Percentiles rank a stretch among this genome's conserved stretches.
phyloP scores from a whole-genome alignment of 495 filamentous ascomycete genomes.

The Penicillium coprophilum region DNA sequence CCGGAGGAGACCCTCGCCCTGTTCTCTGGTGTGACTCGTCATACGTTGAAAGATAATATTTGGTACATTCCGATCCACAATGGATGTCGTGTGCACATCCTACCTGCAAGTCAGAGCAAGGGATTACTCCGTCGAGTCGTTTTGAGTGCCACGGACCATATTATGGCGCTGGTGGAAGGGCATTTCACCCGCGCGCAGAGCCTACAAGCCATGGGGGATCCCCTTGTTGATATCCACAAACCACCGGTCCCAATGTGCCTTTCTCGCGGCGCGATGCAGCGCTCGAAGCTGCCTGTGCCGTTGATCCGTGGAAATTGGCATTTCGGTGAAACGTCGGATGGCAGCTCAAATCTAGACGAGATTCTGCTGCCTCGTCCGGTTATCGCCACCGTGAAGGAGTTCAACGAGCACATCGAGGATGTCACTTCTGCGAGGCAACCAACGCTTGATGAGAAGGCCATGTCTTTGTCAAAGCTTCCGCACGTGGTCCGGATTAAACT shows the following conservation, averaged over 20 bases:
- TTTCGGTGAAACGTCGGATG: neutral
- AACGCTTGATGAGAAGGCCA: neutral
- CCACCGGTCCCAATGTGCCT: conserved; percentile 33
- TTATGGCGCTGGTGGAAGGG: conserved; percentile 31
- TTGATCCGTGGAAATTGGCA: conserved; percentile 40
- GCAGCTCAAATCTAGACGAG: conserved; percentile 12
- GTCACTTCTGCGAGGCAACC: conserved; percentile 17
- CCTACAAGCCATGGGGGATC: conserved; percentile 31
- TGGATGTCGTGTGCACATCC: conserved; percentile 43
- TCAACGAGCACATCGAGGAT: conserved; percentile 38
- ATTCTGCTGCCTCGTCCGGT: conserved; percentile 8
- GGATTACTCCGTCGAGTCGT: conserved; percentile 38
- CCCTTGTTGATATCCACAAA: conserved; percentile 32
- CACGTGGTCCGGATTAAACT: conserved; percentile 17
- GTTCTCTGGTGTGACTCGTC: conserved; percentile 32
- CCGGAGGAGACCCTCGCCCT: conserved; percentile 43
- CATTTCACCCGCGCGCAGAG: conserved; percentile 24
- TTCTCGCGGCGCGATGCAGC: conserved; percentile 23
- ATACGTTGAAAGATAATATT: conserved; percentile 38
- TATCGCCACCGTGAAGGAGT: conserved; percentile 30
- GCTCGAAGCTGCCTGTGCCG: conserved; percentile 23
- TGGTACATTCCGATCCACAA: conserved; percentile 37
- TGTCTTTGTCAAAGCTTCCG: neutral
- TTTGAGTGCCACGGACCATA: conserved; percentile 36
- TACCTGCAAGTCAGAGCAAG: conserved; percentile 32